Evolutionary conservation across 2,329 filamentous ascomycete genomes (phyloP), one percentile per base, ranked within the genome.

Genomic region (Cladobotryum protrusum): DNA sequence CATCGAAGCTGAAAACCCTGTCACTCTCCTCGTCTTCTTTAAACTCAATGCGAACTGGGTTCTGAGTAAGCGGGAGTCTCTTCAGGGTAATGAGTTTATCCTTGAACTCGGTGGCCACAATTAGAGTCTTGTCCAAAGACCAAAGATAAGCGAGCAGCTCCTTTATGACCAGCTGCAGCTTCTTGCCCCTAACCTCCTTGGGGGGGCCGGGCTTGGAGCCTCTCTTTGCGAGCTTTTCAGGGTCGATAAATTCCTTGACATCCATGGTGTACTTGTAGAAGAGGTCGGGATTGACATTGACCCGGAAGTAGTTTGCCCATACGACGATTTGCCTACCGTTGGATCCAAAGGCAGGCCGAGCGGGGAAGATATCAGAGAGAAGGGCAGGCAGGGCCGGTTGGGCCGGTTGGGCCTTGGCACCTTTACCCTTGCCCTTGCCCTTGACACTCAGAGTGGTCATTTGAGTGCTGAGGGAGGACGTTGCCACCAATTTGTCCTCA

Each of bases 301-400:
- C 50, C 1, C 63, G 63, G 56, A 78, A 81, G 56, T 77, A 81
- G 59, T 82, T 82, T 4, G 77, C 67, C 75, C 76, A 81, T 0
- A 82, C 64, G 2, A 65, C 57, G 2, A 78, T 70, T 0, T 60
- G 41, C 1, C 43, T 61, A 4, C 78, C 79, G 5, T 55, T 56
- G 3, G 60, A 68, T 17, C 77, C 77, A 54, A 73, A 81, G 1
- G 70, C 71, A 17, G 79, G 79, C 2, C 78, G 71, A 7, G 59
- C 49, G 3, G 78, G 75, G 43, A 81, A 68, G 15, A 60, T 53
- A 24, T 66, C 63, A 8, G 41, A 44, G 35, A 47, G 41, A 54
- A 14, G 53, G n/a, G 8, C 47, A 8, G 19, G 52, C 55, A 14
- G 53, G 13, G 7, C 48, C 12, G 14, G 52, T 18, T 18, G 48